Evolutionary conservation across 768 basidiomycete species (phyloP), one percentile per base, ranked within the genome.

Genomic region (Amanita rimosa): DNA sequence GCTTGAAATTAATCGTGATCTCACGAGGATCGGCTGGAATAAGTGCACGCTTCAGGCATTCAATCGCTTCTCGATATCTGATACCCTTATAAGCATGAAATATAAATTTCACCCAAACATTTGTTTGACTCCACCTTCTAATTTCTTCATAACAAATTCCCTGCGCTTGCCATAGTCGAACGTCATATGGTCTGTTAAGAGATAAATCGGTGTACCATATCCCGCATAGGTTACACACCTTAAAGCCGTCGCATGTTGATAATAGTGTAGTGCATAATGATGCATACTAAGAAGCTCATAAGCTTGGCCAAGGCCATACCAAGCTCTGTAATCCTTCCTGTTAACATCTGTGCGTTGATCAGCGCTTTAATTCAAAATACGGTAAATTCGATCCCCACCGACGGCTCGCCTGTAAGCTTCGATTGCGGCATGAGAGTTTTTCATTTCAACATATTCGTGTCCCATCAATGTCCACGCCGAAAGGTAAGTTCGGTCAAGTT

Each of bases 401-500:
- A 98, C 82, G 46, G 96, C 96, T 60, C 93, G 78, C 48, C 96
- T 79, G 65, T 98, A 99, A 8, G 93, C 89, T 66, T 98, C 96
- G 48, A 98, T 96, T 13, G 96, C 95, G 2, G 96, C 96, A 71
- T 98, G 94, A 4, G 92, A 92, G 64, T 99, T 98, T 68, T 98
- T 98, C 83, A 96, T 83, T 67, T 99, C 96, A 38, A 99, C 87
- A 58, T 88, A 97, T 65, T 98, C 96, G 59, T 99, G 96, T 1
- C 96, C 96, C 91, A 99, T 93, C 54, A 99, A 68, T 3, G 95
- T 98, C 96, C 96, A 99, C 4, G 96, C 96, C 6, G 93, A 88
- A 39, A 98, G 74, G 65, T 93, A 98, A 1, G 87, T 93, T 48
- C 88, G 78, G 63, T 99, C 94, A 41, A 99, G 78, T 59, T 94